A percentile compares a stretch with the other conserved stretches of the same genome.
These are phyloP conservation scores for Calonectria pauciramosa DNA, from an alignment of 2,329 filamentous ascomycete species.

Conservation along the genomic window DNA sequence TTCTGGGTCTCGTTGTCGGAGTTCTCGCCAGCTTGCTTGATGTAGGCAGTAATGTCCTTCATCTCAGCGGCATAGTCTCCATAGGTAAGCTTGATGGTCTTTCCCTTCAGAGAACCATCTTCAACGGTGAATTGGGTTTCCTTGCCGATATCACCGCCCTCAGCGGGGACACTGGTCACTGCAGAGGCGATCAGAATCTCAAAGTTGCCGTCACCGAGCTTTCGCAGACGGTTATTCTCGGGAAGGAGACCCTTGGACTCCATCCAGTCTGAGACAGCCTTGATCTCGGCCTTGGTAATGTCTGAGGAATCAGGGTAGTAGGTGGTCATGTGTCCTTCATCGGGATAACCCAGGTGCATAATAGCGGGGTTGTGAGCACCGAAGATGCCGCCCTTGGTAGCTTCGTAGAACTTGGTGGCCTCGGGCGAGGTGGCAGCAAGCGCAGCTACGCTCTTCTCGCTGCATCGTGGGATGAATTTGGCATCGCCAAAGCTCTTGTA, in stretches of 20 bases:
- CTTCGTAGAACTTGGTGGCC: slow-evolving; percentile 74
- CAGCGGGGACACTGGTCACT: slow-evolving; percentile 68
- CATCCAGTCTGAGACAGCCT: slow-evolving; percentile 79
- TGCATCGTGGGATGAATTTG: slow-evolving; percentile 84
- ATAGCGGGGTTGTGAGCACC: slow-evolving; percentile 73
- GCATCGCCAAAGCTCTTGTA: slow-evolving; percentile 91
- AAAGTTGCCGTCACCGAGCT: slow-evolving; percentile 74
- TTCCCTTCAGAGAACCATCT: slow-evolving; percentile 73
- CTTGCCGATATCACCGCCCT: slow-evolving; percentile 78
- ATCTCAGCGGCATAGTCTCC: slow-evolving; percentile 83
- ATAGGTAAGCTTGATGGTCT: slow-evolving; percentile 78
- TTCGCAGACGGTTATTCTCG: slow-evolving; percentile 83
- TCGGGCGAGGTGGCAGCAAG: slow-evolving; percentile 73
- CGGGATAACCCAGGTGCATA: slow-evolving; percentile 83
- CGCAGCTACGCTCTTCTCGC: slow-evolving; percentile 73
- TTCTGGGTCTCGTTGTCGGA: slow-evolving; percentile 81
- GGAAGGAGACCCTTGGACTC: slow-evolving; percentile 78
- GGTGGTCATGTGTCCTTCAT: slow-evolving; percentile 82
- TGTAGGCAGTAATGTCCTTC: slow-evolving; percentile 75
- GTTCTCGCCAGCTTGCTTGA: slow-evolving; percentile 76
- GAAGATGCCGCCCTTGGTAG: slow-evolving; percentile 80
- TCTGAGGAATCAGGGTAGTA: slow-evolving; percentile 84
- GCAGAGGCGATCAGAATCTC: slow-evolving; percentile 83
- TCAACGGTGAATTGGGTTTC: slow-evolving; percentile 72
- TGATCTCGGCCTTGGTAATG: slow-evolving; percentile 83